Evolutionary conservation across 495 filamentous ascomycete species (phyloP), one percentile per base, ranked within the genome.

Genomic region (Podospora conica): DNA sequence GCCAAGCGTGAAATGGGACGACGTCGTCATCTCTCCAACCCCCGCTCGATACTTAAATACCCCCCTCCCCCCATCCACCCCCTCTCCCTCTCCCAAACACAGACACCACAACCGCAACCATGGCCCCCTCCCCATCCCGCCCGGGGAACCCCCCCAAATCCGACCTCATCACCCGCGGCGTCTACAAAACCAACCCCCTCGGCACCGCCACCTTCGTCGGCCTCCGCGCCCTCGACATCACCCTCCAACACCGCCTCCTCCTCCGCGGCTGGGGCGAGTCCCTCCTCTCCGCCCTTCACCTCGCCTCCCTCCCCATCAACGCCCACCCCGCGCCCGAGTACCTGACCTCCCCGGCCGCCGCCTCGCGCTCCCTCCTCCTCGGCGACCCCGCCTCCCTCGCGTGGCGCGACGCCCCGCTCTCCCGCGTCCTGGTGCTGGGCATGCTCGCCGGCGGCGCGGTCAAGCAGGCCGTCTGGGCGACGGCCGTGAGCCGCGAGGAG

Each of bases 171-270:
- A 20, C 64, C 0, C 75, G 77, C 8, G 76, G 76, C 65, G 61
- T 67, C 64, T 82, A 81, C 63, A 63, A 67, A 9, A 65, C 80
- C 58, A 82, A 83, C 8, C 78, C 79, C 9, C 53, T 78, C 9
- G 87, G 85, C 11, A 84, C 76, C 3, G 68, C 80, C 3, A 73
- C 81, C 70, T 89, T 89, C 76, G 66, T 87, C 67, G 81, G 81
- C 61, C 78, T 87, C 3, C 85, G 87, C 60, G 71, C 79, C 9
- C 74, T 82, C 66, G 87, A 90, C 69, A 75, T 83, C 9, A 75
- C 81, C 22, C 76, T 88, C 23, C 87, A 90, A 74, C 84, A 84
- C 70, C 73, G 71, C 28, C 80, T 90, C 48, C 76, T 71, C 63
- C 75, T 40, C 5, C 65, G 54, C 15, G 68, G 72, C 8, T 67